Base-by-base conservation (phyloP, 768 basidiomycete genomes). In the Podaxis sp. region DNA sequence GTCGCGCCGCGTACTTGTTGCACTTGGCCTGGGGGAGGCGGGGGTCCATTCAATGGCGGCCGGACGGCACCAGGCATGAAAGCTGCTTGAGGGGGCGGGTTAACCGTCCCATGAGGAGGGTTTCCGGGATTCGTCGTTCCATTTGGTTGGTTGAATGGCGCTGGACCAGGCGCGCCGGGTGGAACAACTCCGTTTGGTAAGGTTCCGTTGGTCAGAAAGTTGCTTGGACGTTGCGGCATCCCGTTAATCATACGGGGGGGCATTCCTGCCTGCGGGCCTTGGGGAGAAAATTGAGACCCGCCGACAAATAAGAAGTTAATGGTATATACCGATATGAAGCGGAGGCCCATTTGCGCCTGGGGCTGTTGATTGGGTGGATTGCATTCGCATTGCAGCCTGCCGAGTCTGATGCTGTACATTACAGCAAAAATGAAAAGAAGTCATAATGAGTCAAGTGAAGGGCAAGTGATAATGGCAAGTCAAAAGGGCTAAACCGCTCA, bases 401-500 rank as follows among this genome's bases (percentile, higher is more conserved):
- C 65, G 71, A 28, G 70, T 56, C 64, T 74, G 73, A 55, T 62
- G 53, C 60, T 62, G 20, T 55, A 6, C 48, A 72, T 68, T 70
- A 72, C 30, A 37, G 58, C 46, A 78, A 66, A 50, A 26, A 22
- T 50, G 64, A 46, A 63, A 38, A 62, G 22, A 13, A 50, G 46
- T 33, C n/a, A 33, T 28, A 12, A 11, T 57, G 15, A 56, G 49
- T 55, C 65, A n/a, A 20, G 62, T 54, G 26, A 60, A 64, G 24
- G 62, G 54, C 59, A 54, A 56, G 60, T 30, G 49, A 62, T 20
- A 46, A 64, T 62, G 51, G 60, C 44, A 44, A 62, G 69, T 68
- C 64, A 65, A 50, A 65, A 48, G 66, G 40, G 24, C n/a, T 15
- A 12, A 61, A 28, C 17, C 26, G 76, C 85, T 58, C 66, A 90